Evolutionary conservation across 768 basidiomycete species (phyloP).

Genomic region (Asterophora lycoperdoides): DNA sequence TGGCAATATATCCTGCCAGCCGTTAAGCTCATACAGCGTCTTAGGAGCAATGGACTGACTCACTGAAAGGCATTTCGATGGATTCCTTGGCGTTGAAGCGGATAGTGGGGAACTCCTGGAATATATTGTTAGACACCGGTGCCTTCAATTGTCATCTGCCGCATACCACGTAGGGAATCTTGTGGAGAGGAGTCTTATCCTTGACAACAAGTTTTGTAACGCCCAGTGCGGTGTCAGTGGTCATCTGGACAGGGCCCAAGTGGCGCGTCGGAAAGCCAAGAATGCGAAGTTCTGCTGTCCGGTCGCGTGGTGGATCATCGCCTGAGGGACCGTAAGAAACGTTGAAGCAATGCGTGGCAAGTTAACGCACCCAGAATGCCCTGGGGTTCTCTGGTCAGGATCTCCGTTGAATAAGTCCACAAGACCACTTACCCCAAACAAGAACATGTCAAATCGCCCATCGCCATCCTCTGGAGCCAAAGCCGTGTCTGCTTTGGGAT

Average conservation of each 20-base stretch:
- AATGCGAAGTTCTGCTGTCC: conserved; percentile 82
- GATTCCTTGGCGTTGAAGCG: conserved; percentile 81
- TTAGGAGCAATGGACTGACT: conserved; percentile 25
- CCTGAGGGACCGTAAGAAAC: conserved; percentile 34
- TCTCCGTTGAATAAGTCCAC: neutral
- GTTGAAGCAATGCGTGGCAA: too few relatives aligned
- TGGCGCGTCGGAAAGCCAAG: conserved; percentile 86
- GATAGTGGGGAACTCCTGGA: conserved; percentile 86
- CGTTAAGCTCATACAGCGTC: neutral
- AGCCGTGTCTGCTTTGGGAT: conserved; percentile 73
- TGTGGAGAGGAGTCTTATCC: conserved; percentile 66
- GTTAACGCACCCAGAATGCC: conserved; percentile 53
- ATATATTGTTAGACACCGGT: neutral
- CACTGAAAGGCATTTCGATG: conserved; percentile 98
- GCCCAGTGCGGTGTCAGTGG: conserved; percentile 93
- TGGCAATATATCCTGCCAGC: conserved; percentile 43
- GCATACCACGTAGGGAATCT: conserved; percentile 72
- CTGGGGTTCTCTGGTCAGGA: conserved; percentile 26
- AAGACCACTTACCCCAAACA: conserved; percentile 72
- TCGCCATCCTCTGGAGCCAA: conserved; percentile 77
- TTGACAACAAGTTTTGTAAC: conserved; percentile 82
- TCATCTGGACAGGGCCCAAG: conserved; percentile 92
- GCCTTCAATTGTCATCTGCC: neutral
- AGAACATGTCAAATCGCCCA: conserved; percentile 76
- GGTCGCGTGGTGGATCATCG: conserved; percentile 93